phyloP scores from a whole-genome alignment of 345 rosid genomes.

The Moricandia moricandioides region DNA sequence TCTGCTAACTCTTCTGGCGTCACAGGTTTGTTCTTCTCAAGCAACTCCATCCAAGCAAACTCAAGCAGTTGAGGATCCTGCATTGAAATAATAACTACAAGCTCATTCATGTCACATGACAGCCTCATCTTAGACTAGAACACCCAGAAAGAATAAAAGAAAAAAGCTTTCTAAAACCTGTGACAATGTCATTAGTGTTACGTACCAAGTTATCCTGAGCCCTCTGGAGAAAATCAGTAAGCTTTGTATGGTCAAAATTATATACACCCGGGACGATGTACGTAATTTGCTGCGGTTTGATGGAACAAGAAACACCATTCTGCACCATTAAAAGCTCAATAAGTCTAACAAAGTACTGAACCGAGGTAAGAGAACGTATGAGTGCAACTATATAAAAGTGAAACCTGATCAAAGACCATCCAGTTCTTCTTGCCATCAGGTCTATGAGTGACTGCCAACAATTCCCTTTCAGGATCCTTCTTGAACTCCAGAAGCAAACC shows the following conservation, averaged over 20 bases:
- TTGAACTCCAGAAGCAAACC: constrained; percentile 86
- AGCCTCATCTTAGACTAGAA: background rate
- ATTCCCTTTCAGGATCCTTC: constrained; percentile 74
- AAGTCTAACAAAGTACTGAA: constrained; percentile 11
- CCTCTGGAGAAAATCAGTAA: constrained; percentile 59
- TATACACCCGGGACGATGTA: constrained; percentile 77
- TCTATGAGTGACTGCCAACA: constrained; percentile 76
- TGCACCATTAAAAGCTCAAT: constrained; percentile 33
- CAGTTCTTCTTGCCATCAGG: constrained; percentile 97
- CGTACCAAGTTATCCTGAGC: constrained; percentile 80
- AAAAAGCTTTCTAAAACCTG: background rate
- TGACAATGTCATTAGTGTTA: constrained; percentile 14
- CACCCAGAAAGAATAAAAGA: background rate
- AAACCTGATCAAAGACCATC: constrained; percentile 99
- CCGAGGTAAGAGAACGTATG: background rate
- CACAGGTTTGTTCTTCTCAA: constrained; percentile 77
- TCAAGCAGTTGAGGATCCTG: constrained; percentile 85
- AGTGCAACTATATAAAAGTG: constrained; percentile 35
- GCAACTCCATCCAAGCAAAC: constrained; percentile 96
- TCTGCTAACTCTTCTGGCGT: constrained; percentile 86
- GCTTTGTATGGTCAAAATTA: constrained; percentile 62
- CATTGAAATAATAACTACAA: constrained; percentile 15
- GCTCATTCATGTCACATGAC: constrained; percentile 15
- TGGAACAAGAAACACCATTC: constrained; percentile 76
- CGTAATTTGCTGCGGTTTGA: constrained; percentile 86